phyloP scores from a whole-genome alignment of 1,139 yeast species.

The Debaryomycetaceae sp. region DNA sequence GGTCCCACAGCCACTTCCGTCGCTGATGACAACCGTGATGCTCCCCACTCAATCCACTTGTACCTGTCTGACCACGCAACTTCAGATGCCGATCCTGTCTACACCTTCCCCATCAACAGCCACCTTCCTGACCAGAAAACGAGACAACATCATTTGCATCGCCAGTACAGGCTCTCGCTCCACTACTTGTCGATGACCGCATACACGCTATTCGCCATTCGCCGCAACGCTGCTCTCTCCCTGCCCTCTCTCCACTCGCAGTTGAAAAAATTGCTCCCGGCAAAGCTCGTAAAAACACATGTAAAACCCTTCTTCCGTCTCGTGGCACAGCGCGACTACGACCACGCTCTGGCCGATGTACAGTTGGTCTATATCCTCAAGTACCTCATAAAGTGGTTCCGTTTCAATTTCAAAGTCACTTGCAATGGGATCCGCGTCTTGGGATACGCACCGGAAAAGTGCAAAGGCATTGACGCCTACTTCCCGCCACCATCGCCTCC shows the following conservation, averaged over 20 bases:
- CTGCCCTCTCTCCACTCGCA: conserved; percentile 11
- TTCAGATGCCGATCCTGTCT: too few species aligned
- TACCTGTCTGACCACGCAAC: too few species aligned
- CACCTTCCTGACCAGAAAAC: background rate
- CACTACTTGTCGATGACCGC: conserved; percentile 18
- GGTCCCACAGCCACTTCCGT: too few species aligned
- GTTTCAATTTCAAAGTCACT: conserved; percentile 22
- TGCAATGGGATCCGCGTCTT: conserved; percentile 25
- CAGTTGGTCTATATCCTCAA: conserved; percentile 22
- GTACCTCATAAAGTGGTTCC: conserved; percentile 27
- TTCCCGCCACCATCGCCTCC: conserved; percentile 13
- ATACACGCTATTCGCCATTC: conserved; percentile 15
- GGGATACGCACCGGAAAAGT: conserved; percentile 19
- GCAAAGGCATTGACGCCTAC: conserved; percentile 8
- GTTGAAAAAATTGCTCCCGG: conserved; percentile 7
- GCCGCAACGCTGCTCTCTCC: conserved; percentile 16
- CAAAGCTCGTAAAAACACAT: conserved; percentile 1
- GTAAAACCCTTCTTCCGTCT: background rate
- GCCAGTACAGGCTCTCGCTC: conserved; percentile 7
- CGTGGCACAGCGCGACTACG: background rate
- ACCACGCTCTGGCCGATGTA: conserved; percentile 9
- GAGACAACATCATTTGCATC: conserved; percentile 2
- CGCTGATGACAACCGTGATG: too few species aligned
- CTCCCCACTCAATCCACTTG: too few species aligned
- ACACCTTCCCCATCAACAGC: too few species aligned